These are phyloP conservation scores for Alternaria angustiovoidea DNA, from an alignment of 2,329 filamentous ascomycete species.

Conservation along the genomic window DNA sequence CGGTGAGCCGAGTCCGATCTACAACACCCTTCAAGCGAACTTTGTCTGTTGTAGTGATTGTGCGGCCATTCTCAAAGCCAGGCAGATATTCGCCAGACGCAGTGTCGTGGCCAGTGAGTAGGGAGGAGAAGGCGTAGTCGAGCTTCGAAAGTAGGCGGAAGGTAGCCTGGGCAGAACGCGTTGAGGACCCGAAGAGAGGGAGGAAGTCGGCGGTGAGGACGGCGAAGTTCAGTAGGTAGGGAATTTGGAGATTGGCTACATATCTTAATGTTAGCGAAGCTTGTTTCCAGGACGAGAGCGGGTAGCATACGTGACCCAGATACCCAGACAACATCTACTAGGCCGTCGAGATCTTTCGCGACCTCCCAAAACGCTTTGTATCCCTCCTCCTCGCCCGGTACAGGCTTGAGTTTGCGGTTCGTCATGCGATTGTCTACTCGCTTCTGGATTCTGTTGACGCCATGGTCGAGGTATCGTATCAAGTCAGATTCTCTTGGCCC, in stretches of 20 bases:
- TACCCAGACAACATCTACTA: conserved; percentile 85
- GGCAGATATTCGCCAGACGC: conserved; percentile 71
- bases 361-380: conserved; percentile 73
- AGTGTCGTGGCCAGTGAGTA: conserved; percentile 73
- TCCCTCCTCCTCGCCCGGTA: conserved; percentile 53
- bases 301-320: conserved; percentile 78
- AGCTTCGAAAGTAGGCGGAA: conserved; percentile 79
- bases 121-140: conserved; percentile 81
- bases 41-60: conserved; percentile 84
- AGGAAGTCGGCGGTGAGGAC: conserved; percentile 76
- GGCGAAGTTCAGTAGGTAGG: conserved; percentile 81
- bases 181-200: conserved; percentile 72
- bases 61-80: conserved; percentile 70
- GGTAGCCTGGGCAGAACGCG: conserved; percentile 69
- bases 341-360: conserved; percentile 74
- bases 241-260: conserved; percentile 78
- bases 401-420: conserved; percentile 59
- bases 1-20: conserved; percentile 74
- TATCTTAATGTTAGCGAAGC: background rate
- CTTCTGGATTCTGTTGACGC: conserved; percentile 49
- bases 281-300: background rate
- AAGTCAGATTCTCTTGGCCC: conserved; percentile 66
- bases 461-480: conserved; percentile 65
- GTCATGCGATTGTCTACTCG: conserved; percentile 42
- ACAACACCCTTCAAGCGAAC: conserved; percentile 84